Conservation (phyloP, 306 rosid species). For the Senna tora region DNA sequence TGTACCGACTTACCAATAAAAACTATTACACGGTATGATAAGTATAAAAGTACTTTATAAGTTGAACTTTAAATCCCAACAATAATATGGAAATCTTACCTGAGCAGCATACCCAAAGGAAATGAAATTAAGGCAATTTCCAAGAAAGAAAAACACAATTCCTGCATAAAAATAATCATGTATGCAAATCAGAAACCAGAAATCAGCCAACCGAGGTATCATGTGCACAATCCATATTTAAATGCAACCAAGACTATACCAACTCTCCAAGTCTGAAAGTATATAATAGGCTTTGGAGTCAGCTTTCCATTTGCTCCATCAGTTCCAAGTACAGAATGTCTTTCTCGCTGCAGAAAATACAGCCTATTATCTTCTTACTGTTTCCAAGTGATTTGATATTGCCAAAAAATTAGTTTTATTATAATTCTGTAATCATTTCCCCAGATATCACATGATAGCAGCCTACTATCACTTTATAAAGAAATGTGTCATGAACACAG, state of each 20-base stretch:
- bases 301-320: conserved; percentile 73
- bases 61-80: neutral
- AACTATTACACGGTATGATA: conserved; percentile 17
- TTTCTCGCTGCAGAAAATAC: conserved; percentile 74
- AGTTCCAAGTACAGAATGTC: conserved; percentile 65
- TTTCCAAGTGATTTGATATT: conserved; percentile 32
- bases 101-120: conserved; percentile 99
- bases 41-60: conserved; percentile 21
- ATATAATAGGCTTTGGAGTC: conserved; percentile 72
- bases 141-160: conserved; percentile 78
- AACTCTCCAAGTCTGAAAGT: conserved; percentile 90
- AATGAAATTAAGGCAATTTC: conserved; percentile 91
- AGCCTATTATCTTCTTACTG: conserved; percentile 29
- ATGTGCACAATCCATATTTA: conserved; percentile 33
- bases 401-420: conserved; percentile 5
- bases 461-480: neutral
- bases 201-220: conserved; percentile 31
- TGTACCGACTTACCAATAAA: conserved; percentile 7
- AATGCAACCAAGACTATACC: conserved; percentile 56
- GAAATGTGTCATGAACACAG: too few relatives aligned
- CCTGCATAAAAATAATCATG: conserved; percentile 57
- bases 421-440: conserved; percentile 20
- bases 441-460: conserved; percentile 11
- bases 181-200: conserved; percentile 26
- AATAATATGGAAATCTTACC: conserved; percentile 51